A percentile compares a stretch with the other conserved stretches of the same genome.
Conservation (phyloP, 2,329 filamentous ascomycete genomes). For the Paecilomyces dactylethromorphus region DNA sequence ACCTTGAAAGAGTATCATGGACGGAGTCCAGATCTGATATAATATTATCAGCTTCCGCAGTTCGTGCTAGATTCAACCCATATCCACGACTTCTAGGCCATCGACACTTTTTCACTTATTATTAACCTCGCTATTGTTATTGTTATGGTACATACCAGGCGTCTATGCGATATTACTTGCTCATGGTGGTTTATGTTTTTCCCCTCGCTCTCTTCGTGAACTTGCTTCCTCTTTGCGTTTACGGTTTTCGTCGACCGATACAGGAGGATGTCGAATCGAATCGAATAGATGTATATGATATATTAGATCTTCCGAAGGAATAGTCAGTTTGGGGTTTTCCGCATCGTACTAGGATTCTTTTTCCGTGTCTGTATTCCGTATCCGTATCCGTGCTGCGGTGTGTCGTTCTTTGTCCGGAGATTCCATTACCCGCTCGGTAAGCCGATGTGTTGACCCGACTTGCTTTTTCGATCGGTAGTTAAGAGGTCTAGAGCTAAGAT, state of each 20-base stretch:
- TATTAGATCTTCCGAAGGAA: too few relatives aligned
- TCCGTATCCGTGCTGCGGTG: too few relatives aligned
- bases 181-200: background rate
- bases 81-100: background rate
- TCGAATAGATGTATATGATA: too few relatives aligned
- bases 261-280: too few relatives aligned
- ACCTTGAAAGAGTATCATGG: too few relatives aligned
- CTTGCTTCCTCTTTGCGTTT: background rate
- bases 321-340: too few relatives aligned
- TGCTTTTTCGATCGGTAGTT: slow-evolving; percentile 4
- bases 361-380: too few relatives aligned
- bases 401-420: background rate
- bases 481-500: background rate
- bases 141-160: background rate
- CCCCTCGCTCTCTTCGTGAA: background rate
- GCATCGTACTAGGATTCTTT: too few relatives aligned
- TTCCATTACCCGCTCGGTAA: background rate
- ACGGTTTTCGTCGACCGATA: too few relatives aligned
- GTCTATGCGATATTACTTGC: background rate
- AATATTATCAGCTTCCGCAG: background rate
- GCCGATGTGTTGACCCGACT: slow-evolving; percentile 4
- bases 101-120: background rate
- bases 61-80: background rate
- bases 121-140: background rate
- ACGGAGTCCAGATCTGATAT: background rate